Conservation (phyloP, 306 rosid genomes). For the Quercus gilva region DNA sequence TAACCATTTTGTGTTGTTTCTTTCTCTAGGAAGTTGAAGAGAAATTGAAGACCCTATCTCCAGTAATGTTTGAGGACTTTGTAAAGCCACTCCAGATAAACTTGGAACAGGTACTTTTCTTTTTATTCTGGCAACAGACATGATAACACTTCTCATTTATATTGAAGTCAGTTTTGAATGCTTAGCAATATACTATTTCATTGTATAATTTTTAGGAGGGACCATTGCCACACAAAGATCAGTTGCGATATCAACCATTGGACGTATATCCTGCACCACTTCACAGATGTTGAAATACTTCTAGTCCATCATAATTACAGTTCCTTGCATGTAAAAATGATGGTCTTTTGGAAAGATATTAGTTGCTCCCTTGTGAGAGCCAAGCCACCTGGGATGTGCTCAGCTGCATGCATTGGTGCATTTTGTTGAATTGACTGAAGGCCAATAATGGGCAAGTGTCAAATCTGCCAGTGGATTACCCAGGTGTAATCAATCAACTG, state of each 20-base stretch:
- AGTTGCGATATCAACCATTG: constrained; percentile 46
- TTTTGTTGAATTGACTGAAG: background rate
- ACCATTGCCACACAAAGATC: constrained; percentile 65
- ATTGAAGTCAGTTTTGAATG: background rate
- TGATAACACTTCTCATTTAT: background rate
- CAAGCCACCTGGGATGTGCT: background rate
- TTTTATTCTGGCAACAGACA: background rate
- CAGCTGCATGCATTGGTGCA: background rate
- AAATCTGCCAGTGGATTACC: background rate
- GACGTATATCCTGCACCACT: constrained; percentile 83
- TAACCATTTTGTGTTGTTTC: background rate
- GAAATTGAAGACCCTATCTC: constrained; percentile 67
- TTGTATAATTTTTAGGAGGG: constrained; percentile 61
- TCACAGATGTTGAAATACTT: constrained; percentile 64
- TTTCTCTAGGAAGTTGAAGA: constrained; percentile 74
- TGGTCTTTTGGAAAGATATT: background rate
- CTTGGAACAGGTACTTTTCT: constrained; percentile 62
- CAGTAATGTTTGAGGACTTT: constrained; percentile 86
- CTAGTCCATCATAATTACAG: constrained; percentile 19
- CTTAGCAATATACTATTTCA: background rate
- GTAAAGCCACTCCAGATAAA: constrained; percentile 78
- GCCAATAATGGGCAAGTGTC: background rate
- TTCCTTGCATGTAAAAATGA: background rate
- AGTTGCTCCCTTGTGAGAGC: background rate
- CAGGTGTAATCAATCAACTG: background rate